Conservation (phyloP, 306 rosid species). For the Rosa chinensis region DNA sequence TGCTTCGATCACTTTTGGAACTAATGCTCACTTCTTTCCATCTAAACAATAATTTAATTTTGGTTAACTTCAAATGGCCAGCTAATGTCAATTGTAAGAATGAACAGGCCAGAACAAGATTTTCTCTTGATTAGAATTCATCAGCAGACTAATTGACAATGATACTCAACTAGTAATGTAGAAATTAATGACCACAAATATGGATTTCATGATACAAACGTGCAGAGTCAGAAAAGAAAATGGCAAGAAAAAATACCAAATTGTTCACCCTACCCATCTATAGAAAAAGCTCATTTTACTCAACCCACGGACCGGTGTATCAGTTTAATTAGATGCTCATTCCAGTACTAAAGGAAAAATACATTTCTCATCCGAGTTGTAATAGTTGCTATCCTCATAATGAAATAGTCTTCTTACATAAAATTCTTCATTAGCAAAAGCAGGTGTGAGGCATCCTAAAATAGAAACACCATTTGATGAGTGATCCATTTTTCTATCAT, state of each 20-base stretch:
- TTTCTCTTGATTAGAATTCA: neutral
- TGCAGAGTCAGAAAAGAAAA: neutral
- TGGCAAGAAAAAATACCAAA: neutral
- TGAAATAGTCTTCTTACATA: too few species aligned
- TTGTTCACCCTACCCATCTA: neutral
- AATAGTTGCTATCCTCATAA: constrained; percentile 52
- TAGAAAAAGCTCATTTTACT: neutral
- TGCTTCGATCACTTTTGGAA: constrained; percentile 35
- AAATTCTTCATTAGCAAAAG: too few species aligned
- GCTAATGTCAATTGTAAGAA: neutral
- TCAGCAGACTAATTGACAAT: neutral
- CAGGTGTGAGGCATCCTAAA: too few species aligned
- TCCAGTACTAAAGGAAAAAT: constrained; percentile 12
- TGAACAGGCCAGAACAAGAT: constrained; percentile 3
- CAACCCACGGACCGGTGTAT: neutral
- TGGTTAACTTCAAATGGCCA: constrained; percentile 15
- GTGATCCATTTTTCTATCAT: too few species aligned
- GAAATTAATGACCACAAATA: neutral
- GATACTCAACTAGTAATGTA: neutral
- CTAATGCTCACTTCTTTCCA: constrained; percentile 39
- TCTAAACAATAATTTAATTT: constrained; percentile 37
- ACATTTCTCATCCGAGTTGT: constrained; percentile 68
- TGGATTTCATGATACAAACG: neutral
- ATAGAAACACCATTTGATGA: too few species aligned
- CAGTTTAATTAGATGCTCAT: constrained; percentile 5